These are phyloP conservation scores for Ailanthus altissimus DNA, from an alignment of 345 rosid genomes.

Conservation along the genomic window DNA sequence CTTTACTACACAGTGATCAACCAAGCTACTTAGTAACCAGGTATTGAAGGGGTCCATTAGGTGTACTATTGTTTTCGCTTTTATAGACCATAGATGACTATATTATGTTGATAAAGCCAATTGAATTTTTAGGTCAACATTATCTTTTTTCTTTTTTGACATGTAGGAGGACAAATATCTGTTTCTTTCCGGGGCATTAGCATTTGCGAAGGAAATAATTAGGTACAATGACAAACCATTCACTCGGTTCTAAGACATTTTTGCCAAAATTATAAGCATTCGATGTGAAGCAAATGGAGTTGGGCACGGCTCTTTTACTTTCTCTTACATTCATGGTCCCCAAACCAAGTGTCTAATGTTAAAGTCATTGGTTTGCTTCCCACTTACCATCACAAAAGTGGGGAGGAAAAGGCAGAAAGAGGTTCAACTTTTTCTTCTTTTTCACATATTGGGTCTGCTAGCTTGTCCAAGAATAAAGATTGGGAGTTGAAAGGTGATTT, in stretches of 20 bases:
- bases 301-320: constrained; percentile 9
- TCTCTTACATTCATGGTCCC: neutral
- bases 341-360: neutral
- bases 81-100: neutral
- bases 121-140: neutral
- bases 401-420: neutral
- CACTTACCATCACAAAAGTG: neutral
- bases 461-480: neutral
- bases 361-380: neutral
- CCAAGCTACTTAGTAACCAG: neutral
- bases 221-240: no score
- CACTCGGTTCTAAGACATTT: no score
- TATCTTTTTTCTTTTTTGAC: no score
- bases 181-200: no score
- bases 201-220: no score
- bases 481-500: neutral
- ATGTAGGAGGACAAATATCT: no score
- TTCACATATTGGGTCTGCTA: constrained; percentile 7
- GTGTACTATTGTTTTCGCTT: neutral
- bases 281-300: neutral
- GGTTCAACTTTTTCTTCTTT: no score
- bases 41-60: neutral
- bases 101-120: neutral
- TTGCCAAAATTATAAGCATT: no score
- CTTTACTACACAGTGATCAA: neutral